These are phyloP conservation scores for Stipa capillata DNA, from an alignment of 176 grass and related monocot genomes.

Conservation along the genomic window DNA sequence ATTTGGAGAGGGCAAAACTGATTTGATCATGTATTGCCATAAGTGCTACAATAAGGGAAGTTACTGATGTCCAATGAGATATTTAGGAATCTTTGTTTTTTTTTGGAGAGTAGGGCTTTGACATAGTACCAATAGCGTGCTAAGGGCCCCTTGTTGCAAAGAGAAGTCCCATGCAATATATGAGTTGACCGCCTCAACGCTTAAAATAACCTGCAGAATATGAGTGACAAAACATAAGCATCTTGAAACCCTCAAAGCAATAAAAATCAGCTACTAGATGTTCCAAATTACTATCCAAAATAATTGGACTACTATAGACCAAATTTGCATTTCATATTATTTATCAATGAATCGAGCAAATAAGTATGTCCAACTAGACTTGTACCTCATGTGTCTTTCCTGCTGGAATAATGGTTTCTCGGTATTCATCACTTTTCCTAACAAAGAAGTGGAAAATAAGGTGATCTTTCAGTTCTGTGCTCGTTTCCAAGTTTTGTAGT, in stretches of 20 bases:
- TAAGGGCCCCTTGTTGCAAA: conserved; percentile 85
- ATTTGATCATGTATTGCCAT: not conserved
- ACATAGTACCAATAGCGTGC: conserved; percentile 44
- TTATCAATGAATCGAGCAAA: not conserved
- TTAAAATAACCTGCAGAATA: conserved; percentile 80
- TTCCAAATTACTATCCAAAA: not conserved
- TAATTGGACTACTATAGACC: not conserved
- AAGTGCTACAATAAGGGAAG: not conserved
- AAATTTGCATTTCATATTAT: not conserved
- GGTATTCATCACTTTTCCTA: conserved; percentile 78
- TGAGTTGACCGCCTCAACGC: conserved; percentile 85
- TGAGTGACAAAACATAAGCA: not conserved
- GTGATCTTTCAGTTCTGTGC: conserved; percentile 2
- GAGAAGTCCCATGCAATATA: conserved; percentile 99
- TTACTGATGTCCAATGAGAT: not conserved
- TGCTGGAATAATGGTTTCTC: conserved; percentile 77
- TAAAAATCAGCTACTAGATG: not conserved
- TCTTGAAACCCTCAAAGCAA: not conserved
- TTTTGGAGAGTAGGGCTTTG: not conserved
- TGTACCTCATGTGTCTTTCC: conserved; percentile 95
- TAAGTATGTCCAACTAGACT: not conserved
- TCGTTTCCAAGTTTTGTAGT: not conserved
- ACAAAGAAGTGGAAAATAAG: conserved; percentile 12
- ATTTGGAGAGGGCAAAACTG: not conserved
- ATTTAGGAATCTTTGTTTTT: not conserved